Conservation (phyloP, 2,329 filamentous ascomycete genomes). For the Phaeosphaeria sp. region DNA sequence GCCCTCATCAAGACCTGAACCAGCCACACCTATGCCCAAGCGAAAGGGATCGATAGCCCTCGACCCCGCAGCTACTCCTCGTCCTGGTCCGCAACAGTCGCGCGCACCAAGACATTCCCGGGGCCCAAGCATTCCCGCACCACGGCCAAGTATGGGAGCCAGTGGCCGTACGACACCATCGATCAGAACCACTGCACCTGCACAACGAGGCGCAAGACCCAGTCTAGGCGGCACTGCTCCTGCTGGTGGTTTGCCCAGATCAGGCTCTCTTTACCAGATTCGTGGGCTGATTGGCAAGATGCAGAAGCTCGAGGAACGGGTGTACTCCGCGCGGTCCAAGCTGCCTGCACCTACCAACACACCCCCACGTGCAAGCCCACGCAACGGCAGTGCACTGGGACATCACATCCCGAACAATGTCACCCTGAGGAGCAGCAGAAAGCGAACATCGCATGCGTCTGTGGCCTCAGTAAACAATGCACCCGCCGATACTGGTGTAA, state of each 20-base stretch:
- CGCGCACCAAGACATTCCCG: conserved; percentile 60
- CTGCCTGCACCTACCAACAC: conserved; percentile 81
- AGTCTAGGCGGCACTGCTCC: conserved; percentile 57
- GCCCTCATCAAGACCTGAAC: conserved; percentile 54
- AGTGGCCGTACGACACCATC: conserved; percentile 56
- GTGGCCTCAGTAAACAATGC: conserved; percentile 38
- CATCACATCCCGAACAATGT: conserved; percentile 61
- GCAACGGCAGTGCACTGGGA: conserved; percentile 59
- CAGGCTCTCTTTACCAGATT: conserved; percentile 86
- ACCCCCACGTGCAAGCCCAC: conserved; percentile 81
- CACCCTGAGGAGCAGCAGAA: conserved; percentile 70
- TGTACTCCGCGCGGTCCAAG: conserved; percentile 90
- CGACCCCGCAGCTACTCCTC: conserved; percentile 60
- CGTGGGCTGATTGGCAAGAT: conserved; percentile 94
- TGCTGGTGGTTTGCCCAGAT: conserved; percentile 60
- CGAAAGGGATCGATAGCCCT: conserved; percentile 58
- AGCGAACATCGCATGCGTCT: conserved; percentile 67
- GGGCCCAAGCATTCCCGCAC: conserved; percentile 66
- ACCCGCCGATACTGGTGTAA: conserved; percentile 41
- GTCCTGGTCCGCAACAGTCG: conserved; percentile 56
- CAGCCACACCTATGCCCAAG: conserved; percentile 49
- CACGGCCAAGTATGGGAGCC: conserved; percentile 27
- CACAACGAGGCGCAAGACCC: conserved; percentile 51
- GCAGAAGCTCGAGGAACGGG: conserved; percentile 92
- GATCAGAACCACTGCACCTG: conserved; percentile 39